phyloP scores from a whole-genome alignment of 192 early-diverging fungal species.

The Coemansia sp. region DNA sequence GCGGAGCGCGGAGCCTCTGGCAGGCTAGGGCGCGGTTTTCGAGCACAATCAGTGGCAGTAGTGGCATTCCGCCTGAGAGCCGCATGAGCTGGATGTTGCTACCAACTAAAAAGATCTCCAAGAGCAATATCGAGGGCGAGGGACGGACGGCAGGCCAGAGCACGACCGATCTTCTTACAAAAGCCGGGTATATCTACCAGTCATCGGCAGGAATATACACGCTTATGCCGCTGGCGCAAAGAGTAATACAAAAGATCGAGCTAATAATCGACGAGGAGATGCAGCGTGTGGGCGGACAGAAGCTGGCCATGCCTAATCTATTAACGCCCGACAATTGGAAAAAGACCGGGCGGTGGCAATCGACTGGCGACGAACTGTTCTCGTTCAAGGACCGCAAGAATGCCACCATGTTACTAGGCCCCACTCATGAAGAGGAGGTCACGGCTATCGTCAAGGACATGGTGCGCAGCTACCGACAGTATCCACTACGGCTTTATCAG shows the following conservation, averaged over 20 bases:
- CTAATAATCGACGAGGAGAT: constrained; percentile 82
- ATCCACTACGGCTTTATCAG: constrained; percentile 88
- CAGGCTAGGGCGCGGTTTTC: constrained; percentile 3
- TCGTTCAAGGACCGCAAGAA: constrained; percentile 78
- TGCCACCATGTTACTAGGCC: constrained; percentile 70
- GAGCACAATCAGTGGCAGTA: neutral
- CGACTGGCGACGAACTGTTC: constrained; percentile 70
- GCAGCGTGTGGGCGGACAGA: constrained; percentile 72
- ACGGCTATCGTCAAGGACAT: constrained; percentile 71
- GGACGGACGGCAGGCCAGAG: neutral
- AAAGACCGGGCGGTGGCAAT: constrained; percentile 77
- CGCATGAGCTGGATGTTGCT: constrained; percentile 52
- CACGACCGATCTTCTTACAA: constrained; percentile 40
- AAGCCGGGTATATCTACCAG: constrained; percentile 64
- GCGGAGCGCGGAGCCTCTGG: neutral
- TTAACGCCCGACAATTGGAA: constrained; percentile 75
- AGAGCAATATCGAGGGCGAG: neutral
- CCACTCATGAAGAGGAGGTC: constrained; percentile 94
- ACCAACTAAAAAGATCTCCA: constrained; percentile 41
- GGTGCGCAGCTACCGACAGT: constrained; percentile 68
- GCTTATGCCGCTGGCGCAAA: constrained; percentile 79
- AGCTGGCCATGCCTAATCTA: constrained; percentile 71
- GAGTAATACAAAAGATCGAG: constrained; percentile 76
- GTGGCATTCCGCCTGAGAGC: constrained; percentile 21
- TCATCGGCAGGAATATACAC: constrained; percentile 84